These are phyloP conservation scores for Pascua guehoae DNA, from an alignment of 1,284 basidiomycete species.

Conservation along the genomic window DNA sequence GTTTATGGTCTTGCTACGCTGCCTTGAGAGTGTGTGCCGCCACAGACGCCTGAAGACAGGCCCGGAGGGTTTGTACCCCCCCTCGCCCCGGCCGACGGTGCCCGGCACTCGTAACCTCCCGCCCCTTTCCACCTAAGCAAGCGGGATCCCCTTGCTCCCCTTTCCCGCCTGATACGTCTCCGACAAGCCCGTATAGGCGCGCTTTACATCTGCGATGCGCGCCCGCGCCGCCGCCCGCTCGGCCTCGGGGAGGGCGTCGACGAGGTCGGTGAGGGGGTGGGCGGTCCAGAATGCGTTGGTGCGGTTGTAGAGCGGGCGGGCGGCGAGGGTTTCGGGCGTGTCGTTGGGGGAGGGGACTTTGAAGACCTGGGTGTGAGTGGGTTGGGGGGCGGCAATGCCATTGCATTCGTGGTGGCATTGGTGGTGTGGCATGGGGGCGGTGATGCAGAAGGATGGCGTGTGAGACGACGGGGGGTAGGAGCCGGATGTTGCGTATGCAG, in stretches of 20 bases:
- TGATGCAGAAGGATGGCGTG: too few relatives aligned
- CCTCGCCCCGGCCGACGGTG: too few relatives aligned
- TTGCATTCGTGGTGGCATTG: too few relatives aligned
- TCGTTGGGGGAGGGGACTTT: slow-evolving; percentile 20
- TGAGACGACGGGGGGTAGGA: too few relatives aligned
- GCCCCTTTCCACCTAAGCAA: slow-evolving; percentile 11
- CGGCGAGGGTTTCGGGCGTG: slow-evolving; percentile 6
- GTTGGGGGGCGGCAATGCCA: too few relatives aligned
- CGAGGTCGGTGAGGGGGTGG: slow-evolving; percentile 19
- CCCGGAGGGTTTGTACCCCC: too few relatives aligned
- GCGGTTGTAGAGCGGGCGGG: slow-evolving; percentile 28
- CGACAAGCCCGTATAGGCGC: slow-evolving; percentile 17
- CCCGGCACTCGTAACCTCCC: too few relatives aligned
- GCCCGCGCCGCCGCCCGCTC: slow-evolving; percentile 8
- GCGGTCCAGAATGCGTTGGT: slow-evolving; percentile 29
- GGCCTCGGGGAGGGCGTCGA: slow-evolving; percentile 11
- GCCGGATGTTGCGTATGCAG: too few relatives aligned
- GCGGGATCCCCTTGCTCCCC: slow-evolving; percentile 24
- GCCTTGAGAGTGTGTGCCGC: too few relatives aligned
- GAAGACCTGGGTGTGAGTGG: slow-evolving; percentile 18
- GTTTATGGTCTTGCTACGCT: too few relatives aligned
- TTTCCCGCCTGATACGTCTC: slow-evolving; percentile 26
- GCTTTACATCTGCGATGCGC: slow-evolving; percentile 16
- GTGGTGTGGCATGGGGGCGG: too few relatives aligned
- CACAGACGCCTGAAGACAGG: too few relatives aligned